Evolutionary conservation across 2,329 filamentous ascomycete genomes (phyloP).

Genomic region (Cercospora janseana): DNA sequence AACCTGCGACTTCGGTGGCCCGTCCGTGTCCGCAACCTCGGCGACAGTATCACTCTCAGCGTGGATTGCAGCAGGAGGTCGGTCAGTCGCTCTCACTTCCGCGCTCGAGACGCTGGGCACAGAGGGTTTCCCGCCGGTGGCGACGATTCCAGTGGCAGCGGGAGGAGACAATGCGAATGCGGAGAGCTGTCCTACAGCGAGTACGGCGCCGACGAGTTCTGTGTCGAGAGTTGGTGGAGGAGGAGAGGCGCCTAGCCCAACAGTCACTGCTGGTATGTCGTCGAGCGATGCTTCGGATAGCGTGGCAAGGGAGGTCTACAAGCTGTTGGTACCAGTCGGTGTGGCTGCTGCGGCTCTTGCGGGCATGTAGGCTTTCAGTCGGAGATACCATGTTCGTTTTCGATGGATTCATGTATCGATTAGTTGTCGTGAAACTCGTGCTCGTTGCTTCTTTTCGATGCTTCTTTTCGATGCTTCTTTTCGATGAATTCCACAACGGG

Average conservation of each 20-base stretch:
- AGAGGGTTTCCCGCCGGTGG: not conserved
- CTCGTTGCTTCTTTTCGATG: too few species aligned
- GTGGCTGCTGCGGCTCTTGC: slow-evolving; percentile 1
- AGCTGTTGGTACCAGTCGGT: slow-evolving; percentile 7
- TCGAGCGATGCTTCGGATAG: not conserved
- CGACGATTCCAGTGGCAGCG: not conserved
- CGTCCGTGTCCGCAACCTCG: not conserved
- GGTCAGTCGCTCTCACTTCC: not conserved
- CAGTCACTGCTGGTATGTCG: not conserved
- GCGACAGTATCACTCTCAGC: not conserved
- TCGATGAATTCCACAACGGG: too few species aligned
- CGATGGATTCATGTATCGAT: too few species aligned
- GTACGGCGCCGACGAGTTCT: not conserved
- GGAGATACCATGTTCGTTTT: too few species aligned
- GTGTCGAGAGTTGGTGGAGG: not conserved
- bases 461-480: too few species aligned
- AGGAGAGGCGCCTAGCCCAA: not conserved
- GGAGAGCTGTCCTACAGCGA: not conserved
- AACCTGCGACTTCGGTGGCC: slow-evolving; percentile 4
- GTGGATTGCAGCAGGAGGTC: not conserved
- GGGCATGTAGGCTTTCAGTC: not conserved
- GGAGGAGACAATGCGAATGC: not conserved
- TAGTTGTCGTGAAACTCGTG: too few species aligned
- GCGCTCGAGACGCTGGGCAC: not conserved
- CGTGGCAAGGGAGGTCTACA: not conserved